Conservation (phyloP, 805 yeast species). For the Candida khao-thaluensis region DNA sequence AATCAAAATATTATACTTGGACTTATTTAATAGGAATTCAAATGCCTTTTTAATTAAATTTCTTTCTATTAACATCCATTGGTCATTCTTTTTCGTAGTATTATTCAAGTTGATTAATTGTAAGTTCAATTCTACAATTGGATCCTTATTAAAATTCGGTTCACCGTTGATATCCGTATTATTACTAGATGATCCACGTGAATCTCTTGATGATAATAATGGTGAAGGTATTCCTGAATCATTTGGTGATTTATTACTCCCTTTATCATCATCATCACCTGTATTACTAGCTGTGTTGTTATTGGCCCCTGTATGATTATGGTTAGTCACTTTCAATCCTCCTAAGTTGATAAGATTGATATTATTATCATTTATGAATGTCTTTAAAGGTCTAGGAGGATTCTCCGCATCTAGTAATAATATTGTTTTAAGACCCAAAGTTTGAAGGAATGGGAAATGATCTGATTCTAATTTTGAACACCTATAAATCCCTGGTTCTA, state of each 20-base stretch:
- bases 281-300: conserved; percentile 14
- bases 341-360: conserved; percentile 53
- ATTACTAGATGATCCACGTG: background rate
- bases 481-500: conserved; percentile 80
- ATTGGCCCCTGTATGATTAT: conserved; percentile 27
- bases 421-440: conserved; percentile 66
- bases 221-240: conserved; percentile 6
- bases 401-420: conserved; percentile 80
- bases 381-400: conserved; percentile 70
- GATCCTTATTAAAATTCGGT: no score
- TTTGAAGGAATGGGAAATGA: conserved; percentile 73
- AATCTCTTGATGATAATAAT: conserved; percentile 2
- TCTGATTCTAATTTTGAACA: conserved; percentile 77
- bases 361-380: conserved; percentile 57
- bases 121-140: conserved; percentile 9
- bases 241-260: background rate
- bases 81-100: conserved; percentile 42
- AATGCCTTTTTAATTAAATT: conserved; percentile 64
- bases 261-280: conserved; percentile 20
- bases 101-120: conserved; percentile 21
- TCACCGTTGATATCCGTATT: background rate
- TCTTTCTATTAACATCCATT: conserved; percentile 76
- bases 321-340: conserved; percentile 40
- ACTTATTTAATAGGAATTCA: conserved; percentile 59
- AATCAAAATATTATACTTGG: conserved; percentile 65